These are phyloP conservation scores for Isatis lusitanica DNA, from an alignment of 441 rosid genomes.

Conservation along the genomic window DNA sequence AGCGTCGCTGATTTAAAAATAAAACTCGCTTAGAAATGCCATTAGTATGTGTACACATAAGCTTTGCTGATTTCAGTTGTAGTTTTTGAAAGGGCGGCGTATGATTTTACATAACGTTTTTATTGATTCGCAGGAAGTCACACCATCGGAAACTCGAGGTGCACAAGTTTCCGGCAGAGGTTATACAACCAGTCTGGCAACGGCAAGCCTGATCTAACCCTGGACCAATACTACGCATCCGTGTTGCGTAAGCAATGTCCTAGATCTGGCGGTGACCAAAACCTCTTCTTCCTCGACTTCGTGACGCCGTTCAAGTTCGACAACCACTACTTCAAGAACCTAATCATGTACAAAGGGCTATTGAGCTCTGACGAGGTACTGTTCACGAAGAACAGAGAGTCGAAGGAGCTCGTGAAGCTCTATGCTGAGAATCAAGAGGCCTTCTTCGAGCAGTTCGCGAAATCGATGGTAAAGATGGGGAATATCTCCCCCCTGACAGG, in stretches of 20 bases:
- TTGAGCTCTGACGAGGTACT: constrained; percentile 59
- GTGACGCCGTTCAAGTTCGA: constrained; percentile 44
- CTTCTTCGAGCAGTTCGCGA: constrained; percentile 57
- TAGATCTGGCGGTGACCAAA: constrained; percentile 34
- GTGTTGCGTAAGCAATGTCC: constrained; percentile 44
- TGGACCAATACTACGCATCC: constrained; percentile 38
- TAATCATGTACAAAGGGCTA: constrained; percentile 42
- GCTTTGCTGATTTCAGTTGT: not conserved
- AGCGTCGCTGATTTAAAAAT: not conserved
- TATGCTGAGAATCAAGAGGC: constrained; percentile 49
- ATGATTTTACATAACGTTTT: not conserved
- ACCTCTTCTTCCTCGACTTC: constrained; percentile 41
- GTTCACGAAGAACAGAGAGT: constrained; percentile 44
- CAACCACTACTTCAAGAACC: constrained; percentile 48
- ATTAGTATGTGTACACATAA: not conserved
- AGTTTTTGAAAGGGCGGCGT: not conserved
- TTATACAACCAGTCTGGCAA: constrained; percentile 52
- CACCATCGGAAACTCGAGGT: constrained; percentile 77
- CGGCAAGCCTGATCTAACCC: constrained; percentile 44
- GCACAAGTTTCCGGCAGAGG: constrained; percentile 85
- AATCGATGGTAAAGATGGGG: constrained; percentile 68
- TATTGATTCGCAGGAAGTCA: constrained; percentile 64
- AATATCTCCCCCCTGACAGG: constrained; percentile 57
- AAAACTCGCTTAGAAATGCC: not conserved
- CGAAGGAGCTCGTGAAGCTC: constrained; percentile 44